phyloP scores from a whole-genome alignment of 495 filamentous ascomycete genomes.

The Astrocystis sublimbata region DNA sequence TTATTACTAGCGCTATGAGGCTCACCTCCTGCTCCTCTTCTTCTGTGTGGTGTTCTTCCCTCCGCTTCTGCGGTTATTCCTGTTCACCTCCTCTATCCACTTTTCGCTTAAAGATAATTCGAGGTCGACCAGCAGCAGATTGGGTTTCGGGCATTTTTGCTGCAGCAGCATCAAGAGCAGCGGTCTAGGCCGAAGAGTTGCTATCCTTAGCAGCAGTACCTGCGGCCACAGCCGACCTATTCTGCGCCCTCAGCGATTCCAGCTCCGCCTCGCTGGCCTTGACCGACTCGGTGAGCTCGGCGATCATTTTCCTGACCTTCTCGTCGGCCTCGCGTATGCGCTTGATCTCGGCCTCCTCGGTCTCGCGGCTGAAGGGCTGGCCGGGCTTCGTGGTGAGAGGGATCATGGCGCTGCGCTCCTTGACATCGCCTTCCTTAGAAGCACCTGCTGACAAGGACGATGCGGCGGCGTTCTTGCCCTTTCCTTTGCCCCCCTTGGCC shows the following conservation, averaged over 20 bases:
- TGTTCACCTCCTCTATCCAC: too few species aligned
- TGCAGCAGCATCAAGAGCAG: too few species aligned
- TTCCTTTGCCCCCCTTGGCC: constrained; percentile 49
- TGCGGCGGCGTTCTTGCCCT: constrained; percentile 33
- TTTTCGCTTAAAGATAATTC: too few species aligned
- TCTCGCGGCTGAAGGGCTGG: constrained; percentile 73
- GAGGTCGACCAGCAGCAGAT: too few species aligned
- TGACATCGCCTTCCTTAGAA: constrained; percentile 50
- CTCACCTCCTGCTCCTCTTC: too few species aligned
- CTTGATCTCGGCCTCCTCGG: constrained; percentile 71
- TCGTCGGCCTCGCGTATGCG: constrained; percentile 69
- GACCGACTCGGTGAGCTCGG: constrained; percentile 63
- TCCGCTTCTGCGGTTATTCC: too few species aligned
- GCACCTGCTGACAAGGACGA: constrained; percentile 2
- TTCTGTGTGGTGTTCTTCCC: too few species aligned
- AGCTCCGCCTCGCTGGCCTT: constrained; percentile 59
- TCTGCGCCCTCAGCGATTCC: constrained; percentile 43
- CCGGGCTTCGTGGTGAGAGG: constrained; percentile 61
- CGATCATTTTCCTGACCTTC: constrained; percentile 65
- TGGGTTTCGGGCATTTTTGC: too few species aligned
- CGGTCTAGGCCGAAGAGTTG: constrained; percentile 27
- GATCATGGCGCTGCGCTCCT: constrained; percentile 68
- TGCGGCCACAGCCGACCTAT: constrained; percentile 23
- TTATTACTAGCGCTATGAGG: too few species aligned
- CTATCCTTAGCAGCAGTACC: too few species aligned